Evolutionary conservation across 345 rosid species (phyloP).

Genomic region (Populus tremula): DNA sequence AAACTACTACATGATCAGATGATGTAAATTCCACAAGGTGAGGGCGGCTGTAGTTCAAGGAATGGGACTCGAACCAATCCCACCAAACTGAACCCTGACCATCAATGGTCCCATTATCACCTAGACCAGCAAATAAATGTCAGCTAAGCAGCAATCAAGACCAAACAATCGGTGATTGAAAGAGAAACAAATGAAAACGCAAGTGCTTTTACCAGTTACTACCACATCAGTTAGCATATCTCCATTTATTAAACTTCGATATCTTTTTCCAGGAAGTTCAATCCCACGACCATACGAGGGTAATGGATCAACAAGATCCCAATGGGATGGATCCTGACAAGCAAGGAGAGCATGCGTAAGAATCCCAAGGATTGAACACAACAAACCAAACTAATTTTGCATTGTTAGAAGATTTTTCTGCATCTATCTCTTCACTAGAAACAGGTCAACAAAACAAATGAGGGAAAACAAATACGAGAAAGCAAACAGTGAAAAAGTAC

Average conservation of each 20-base stretch:
- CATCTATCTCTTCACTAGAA: not conserved
- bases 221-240: conserved; percentile 70
- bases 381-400: not conserved
- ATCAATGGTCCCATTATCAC: conserved; percentile 84
- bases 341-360: conserved; percentile 6
- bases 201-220: conserved; percentile 55
- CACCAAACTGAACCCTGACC: conserved; percentile 93
- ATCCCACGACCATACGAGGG: conserved; percentile 91
- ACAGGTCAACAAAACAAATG: not conserved
- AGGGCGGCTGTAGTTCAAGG: conserved; percentile 84
- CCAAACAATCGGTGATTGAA: not conserved
- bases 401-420: not conserved
- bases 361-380: not conserved
- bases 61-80: conserved; percentile 61
- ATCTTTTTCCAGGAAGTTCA: conserved; percentile 72
- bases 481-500: conserved; percentile 30
- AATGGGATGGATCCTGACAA: conserved; percentile 68
- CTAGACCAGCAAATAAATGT: conserved; percentile 29
- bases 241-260: conserved; percentile 79
- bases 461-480: not conserved
- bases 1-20: conserved; percentile 58
- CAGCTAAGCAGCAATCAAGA: conserved; percentile 1
- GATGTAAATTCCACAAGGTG: conserved; percentile 73
- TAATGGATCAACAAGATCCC: conserved; percentile 75
- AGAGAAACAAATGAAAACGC: not conserved